Base-by-base conservation (phyloP, 148 eudicot genomes). In the Silene conica region DNA sequence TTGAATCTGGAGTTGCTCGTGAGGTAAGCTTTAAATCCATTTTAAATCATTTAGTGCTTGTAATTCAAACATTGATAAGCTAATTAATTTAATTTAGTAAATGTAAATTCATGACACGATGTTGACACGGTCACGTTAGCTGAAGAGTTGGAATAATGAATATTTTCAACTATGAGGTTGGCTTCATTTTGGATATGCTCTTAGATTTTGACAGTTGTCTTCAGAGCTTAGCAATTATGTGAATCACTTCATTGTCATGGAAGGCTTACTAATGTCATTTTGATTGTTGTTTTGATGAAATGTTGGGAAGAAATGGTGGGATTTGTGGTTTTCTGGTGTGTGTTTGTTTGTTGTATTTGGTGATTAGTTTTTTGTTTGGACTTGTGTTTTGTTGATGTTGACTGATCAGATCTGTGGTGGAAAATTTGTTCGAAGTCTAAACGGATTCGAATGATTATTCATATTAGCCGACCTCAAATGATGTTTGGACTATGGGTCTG, bases 1-100 rank as follows among this genome's bases (percentile, higher is more conserved):
- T 87, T 70, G 97, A 88, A 67, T 93, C 97, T 76, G 97, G 97
- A 45, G 76, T 92, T 80, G 96, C 97, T 19, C 96, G 98, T 68
- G 98, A 94, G 93, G 97, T 87, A 81, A 77, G 78, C 20, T 67
- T 55, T 13, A 14, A 10, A 25, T 66, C 66, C 18, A 31, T 64
- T 43, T 45, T 15, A 34, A 67, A 25, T 15, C 43, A 25, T 55
- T 26, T 4, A 25, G 43, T 15, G 15, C 10, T 56, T 46, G n/a
- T 7, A 3, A 28, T 57, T 4, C 13, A 10, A 54, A 50, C 21
- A 65, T 13, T 34, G 56, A 9, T 31, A 38, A 15, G 25, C 58
- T 31, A 73, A 3, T 21, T 28, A 12, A 64, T 64, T 12, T 4
- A 20, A 8, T 9, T 23, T 3, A 38, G 8, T 38, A 6, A 38